Percentiles rank a stretch among this genome's conserved stretches.
Evolutionary conservation across 140 eudicot species (phyloP).

Genomic region (Senecio squalidus): DNA sequence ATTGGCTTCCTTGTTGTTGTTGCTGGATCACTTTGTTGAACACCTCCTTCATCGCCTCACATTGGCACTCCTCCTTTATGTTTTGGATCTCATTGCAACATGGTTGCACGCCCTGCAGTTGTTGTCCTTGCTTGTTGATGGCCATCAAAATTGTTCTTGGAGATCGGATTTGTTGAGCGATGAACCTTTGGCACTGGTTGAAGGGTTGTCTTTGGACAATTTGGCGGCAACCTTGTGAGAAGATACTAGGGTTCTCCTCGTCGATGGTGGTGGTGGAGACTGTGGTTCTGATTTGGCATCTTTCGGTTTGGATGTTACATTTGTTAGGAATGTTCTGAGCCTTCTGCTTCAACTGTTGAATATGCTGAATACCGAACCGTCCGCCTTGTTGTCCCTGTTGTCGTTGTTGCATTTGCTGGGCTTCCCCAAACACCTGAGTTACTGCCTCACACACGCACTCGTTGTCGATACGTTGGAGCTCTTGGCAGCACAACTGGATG

Average conservation of each 20-base stretch:
- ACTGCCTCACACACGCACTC: conserved; percentile 2
- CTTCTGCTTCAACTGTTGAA: conserved; percentile 11
- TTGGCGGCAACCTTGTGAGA: background rate
- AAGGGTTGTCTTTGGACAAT: background rate
- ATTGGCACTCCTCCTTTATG: background rate
- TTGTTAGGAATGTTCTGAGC: conserved; percentile 13
- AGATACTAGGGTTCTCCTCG: background rate
- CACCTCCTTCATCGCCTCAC: background rate
- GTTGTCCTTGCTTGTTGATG: no score
- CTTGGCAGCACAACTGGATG: conserved; percentile 11
- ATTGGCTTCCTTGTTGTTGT: background rate
- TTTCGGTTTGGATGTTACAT: background rate
- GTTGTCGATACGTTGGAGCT: conserved; percentile 9
- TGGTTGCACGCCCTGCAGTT: background rate
- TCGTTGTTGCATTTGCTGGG: background rate
- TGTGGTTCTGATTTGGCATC: background rate
- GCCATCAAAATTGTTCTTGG: no score
- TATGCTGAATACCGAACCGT: background rate
- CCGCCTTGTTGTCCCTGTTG: background rate
- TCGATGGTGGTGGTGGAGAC: background rate
- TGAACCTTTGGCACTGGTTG: background rate
- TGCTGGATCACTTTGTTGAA: background rate
- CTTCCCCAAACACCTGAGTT: background rate
- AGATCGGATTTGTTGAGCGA: no score
- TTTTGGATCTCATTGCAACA: background rate